Evolutionary conservation across 2,329 filamentous ascomycete genomes (phyloP), one percentile per base, ranked within the genome.

Genomic region (Verticillium nonalfalfae): DNA sequence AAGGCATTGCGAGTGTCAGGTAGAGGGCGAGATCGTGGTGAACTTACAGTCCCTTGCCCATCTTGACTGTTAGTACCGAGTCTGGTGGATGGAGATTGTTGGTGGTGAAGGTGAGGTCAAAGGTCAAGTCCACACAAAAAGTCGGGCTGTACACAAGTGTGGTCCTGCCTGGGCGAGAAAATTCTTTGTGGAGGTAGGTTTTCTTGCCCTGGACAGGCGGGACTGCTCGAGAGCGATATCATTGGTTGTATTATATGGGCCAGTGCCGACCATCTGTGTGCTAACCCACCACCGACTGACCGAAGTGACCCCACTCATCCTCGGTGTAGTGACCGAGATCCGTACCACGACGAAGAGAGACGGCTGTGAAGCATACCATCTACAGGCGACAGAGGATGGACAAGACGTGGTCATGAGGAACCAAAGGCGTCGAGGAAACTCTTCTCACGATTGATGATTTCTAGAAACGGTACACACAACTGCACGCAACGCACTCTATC

Each of bases 31-130:
- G 10, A 13, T n/a, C 18, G 45, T 21, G 45, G 18, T 52, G 13
- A 54, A 82, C 80, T 81, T 74, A 83, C 79, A 82, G 85, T 85
- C 85, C 85, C 78, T 85, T 82, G 76, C 82, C 84, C 85, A 88
- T 88, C 73, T 76, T 87, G 73, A 74, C 76, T 74, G 70, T 69
- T 65, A 74, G 63, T 63, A 61, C 63, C 60, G 63, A 62, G 59
- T 62, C 59, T 59, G 56, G 59, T 62, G 62, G 62, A 57, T 60
- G 73, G 71, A 71, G 66, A 68, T 68, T 72, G 73, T 74, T 71
- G 73, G 64, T 67, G 68, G 71, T 72, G 75, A 69, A 74, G 74
- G 71, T 68, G 70, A 70, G 68, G 68, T 70, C 67, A 67, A 68
- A 70, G 65, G 57, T 69, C 45, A 52, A 52, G 45, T 52, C 45